phyloP scores from a whole-genome alignment of 2,329 filamentous ascomycete species.

The Neonectria faginata region DNA sequence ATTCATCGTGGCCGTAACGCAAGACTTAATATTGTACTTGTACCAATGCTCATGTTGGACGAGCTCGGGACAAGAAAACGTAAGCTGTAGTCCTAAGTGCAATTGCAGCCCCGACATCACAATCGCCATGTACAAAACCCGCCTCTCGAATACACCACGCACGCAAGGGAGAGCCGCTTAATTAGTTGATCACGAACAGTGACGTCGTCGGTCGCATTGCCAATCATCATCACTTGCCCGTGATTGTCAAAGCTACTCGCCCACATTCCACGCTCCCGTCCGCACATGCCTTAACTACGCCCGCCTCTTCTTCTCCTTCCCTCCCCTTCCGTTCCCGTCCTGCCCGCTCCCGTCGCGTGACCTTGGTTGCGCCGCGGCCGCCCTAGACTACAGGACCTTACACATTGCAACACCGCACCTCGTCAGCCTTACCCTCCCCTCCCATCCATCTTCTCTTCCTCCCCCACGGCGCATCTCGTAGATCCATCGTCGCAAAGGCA shows the following conservation, averaged over 20 bases:
- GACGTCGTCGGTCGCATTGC: slow-evolving; percentile 19
- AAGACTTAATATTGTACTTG: background rate
- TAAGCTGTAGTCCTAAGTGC: background rate
- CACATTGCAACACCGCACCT: slow-evolving; percentile 15
- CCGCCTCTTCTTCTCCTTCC: slow-evolving; percentile 8
- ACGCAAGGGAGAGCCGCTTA: slow-evolving; percentile 23
- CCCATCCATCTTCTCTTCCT: slow-evolving; percentile 9
- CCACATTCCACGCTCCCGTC: slow-evolving; percentile 16
- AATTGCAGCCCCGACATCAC: background rate
- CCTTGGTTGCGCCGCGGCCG: slow-evolving; percentile 12
- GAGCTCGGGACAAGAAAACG: background rate
- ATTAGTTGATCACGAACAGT: slow-evolving; percentile 12
- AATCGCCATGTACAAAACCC: background rate
- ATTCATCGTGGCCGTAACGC: background rate
- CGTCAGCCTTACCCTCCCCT: background rate
- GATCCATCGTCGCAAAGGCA: slow-evolving; percentile 20
- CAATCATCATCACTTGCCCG: slow-evolving; percentile 19
- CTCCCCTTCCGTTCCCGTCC: slow-evolving; percentile 15
- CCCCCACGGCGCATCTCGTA: slow-evolving; percentile 18
- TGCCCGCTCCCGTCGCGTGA: slow-evolving; percentile 27
- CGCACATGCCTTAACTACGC: background rate
- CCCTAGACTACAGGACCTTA: background rate
- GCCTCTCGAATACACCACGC: background rate
- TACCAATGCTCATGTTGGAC: background rate
- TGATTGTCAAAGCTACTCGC: slow-evolving; percentile 3